phyloP scores from a whole-genome alignment of 352 stramenopile species.

The Phytophthora foliorum region DNA sequence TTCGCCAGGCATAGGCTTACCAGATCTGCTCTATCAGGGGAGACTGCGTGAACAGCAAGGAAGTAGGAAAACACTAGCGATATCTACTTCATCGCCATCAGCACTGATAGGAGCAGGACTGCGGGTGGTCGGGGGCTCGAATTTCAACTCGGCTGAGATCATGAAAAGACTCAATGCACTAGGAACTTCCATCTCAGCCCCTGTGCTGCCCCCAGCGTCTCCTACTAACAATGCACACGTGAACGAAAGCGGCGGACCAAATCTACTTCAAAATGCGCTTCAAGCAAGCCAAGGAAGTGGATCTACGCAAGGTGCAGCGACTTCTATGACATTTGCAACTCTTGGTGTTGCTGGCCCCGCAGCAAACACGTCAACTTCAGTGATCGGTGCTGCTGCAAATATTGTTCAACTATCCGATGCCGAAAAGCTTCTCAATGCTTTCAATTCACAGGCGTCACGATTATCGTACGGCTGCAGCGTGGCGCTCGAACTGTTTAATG shows the following conservation, averaged over 20 bases:
- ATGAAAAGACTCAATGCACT: constrained; percentile 65
- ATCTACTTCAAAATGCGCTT: not conserved
- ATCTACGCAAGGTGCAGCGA: not conserved
- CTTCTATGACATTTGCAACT: constrained; percentile 1
- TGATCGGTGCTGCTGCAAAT: not conserved
- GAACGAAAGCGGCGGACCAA: constrained; percentile 5
- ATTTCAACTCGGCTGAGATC: constrained; percentile 56
- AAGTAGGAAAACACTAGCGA: constrained; percentile 6
- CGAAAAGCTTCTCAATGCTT: constrained; percentile 76
- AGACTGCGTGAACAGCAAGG: constrained; percentile 13
- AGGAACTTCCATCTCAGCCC: constrained; percentile 53
- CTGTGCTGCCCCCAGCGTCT: constrained; percentile 24
- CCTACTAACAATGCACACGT: constrained; percentile 15
- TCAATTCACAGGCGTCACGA: constrained; percentile 69
- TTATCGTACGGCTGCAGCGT: constrained; percentile 79
- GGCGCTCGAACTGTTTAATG: constrained; percentile 79
- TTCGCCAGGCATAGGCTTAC: constrained; percentile 38
- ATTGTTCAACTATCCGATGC: constrained; percentile 49
- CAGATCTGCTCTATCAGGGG: constrained; percentile 39
- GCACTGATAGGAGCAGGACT: constrained; percentile 13
- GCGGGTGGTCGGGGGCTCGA: constrained; percentile 9
- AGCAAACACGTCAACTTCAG: not conserved
- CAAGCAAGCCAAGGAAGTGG: not conserved
- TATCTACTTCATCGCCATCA: constrained; percentile 14
- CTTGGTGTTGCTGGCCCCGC: not conserved